These are phyloP conservation scores for Amyloporia xantha DNA, from an alignment of 768 basidiomycete species.

Conservation along the genomic window DNA sequence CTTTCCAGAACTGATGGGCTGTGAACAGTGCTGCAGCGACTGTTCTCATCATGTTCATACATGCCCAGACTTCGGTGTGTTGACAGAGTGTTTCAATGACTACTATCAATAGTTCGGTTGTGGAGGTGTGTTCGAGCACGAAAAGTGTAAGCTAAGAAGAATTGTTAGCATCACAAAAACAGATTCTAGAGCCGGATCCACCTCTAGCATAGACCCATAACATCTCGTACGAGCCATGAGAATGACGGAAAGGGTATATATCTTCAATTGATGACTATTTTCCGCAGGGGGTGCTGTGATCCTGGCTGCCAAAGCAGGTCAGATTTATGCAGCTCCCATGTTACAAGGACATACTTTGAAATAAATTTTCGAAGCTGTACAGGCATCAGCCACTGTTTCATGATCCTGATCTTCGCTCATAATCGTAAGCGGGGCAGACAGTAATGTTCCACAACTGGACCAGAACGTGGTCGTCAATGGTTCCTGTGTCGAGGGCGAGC, in stretches of 20 bases:
- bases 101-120: constrained; percentile 47
- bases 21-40: constrained; percentile 56
- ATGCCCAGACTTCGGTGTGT: constrained; percentile 69
- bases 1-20: constrained; percentile 58
- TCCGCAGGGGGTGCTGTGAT: no score
- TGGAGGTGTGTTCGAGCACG: constrained; percentile 46
- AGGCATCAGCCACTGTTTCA: constrained; percentile 73
- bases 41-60: constrained; percentile 54
- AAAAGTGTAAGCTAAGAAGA: constrained; percentile 25
- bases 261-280: constrained; percentile 35
- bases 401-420: constrained; percentile 62
- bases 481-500: constrained; percentile 4
- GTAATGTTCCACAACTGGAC: constrained; percentile 39
- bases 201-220: constrained; percentile 66
- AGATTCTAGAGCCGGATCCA: no score
- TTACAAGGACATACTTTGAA: no score
- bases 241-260: constrained; percentile 52
- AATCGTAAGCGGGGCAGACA: constrained; percentile 62
- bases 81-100: constrained; percentile 70
- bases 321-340: no score
- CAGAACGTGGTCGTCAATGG: constrained; percentile 10
- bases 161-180: no score
- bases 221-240: constrained; percentile 57
- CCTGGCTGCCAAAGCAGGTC: no score
- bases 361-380: no score